Conservation (phyloP, 495 filamentous ascomycete genomes). For the Thozetella sp. region DNA sequence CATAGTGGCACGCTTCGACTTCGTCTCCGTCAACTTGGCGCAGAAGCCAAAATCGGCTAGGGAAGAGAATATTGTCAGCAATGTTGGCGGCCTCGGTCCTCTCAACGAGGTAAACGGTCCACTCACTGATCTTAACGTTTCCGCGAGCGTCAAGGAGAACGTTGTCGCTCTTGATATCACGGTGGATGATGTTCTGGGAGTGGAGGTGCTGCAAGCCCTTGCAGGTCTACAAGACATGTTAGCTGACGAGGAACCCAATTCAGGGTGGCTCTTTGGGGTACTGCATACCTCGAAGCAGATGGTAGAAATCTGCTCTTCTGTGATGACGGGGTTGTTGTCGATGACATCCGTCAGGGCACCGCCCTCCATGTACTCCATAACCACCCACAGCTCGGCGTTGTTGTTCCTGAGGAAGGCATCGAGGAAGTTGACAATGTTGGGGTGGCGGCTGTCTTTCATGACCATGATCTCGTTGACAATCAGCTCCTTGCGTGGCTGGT, state of each 20-base stretch:
- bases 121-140: constrained; percentile 97
- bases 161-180: constrained; percentile 99
- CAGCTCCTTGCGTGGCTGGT: constrained; percentile 95
- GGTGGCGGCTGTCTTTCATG: constrained; percentile 98
- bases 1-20: constrained; percentile 98
- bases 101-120: background rate
- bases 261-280: background rate
- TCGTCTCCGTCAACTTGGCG: constrained; percentile 95
- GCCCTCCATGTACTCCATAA: constrained; percentile 99
- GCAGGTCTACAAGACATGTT: constrained; percentile 71
- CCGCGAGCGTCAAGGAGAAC: constrained; percentile 91
- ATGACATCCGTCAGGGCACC: constrained; percentile 98
- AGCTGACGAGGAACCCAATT: constrained; percentile 20
- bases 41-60: constrained; percentile 98
- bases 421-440: constrained; percentile 98
- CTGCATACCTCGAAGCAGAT: constrained; percentile 87
- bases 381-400: constrained; percentile 93
- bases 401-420: constrained; percentile 95
- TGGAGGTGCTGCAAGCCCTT: constrained; percentile 93
- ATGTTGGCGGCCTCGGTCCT: constrained; percentile 7
- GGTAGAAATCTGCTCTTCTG: constrained; percentile 95
- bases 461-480: constrained; percentile 99
- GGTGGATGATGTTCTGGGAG: constrained; percentile 94
- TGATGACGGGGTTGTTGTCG: constrained; percentile 89
- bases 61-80: constrained; percentile 28